Evolutionary conservation across 768 basidiomycete species (phyloP).

Genomic region (Tulasnella sp.): DNA sequence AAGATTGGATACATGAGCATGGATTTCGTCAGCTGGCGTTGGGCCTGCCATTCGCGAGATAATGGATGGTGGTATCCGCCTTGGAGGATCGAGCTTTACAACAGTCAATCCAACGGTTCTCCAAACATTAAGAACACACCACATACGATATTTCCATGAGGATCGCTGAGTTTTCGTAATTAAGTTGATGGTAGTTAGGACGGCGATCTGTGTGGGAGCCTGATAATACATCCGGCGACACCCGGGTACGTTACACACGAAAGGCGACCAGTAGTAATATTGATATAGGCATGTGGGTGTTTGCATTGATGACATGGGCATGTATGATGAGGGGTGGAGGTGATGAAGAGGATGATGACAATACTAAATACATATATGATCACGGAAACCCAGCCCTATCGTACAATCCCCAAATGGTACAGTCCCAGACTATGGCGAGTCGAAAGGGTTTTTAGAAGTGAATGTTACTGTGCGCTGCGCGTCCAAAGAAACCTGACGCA

Average conservation of each 20-base stretch:
- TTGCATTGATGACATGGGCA: no score
- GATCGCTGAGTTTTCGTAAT: not conserved
- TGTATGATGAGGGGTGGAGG: not conserved
- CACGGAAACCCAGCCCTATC: no score
- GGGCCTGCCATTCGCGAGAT: constrained; percentile 78
- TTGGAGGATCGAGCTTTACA: constrained; percentile 53
- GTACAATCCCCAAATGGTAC: no score
- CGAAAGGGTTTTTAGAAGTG: not conserved
- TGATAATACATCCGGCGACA: no score
- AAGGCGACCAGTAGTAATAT: no score
- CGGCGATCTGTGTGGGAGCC: no score
- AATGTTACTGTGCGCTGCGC: constrained; percentile 8
- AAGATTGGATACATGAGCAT: constrained; percentile 99
- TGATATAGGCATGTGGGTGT: no score
- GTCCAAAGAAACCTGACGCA: constrained; percentile 10
- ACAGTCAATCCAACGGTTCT: not conserved
- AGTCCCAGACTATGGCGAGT: not conserved
- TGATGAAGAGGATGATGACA: not conserved
- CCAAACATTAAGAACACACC: not conserved
- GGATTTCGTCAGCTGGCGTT: constrained; percentile 66
- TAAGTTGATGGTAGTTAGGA: no score
- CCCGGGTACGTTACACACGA: no score
- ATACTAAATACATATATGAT: not conserved
- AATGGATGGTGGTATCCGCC: constrained; percentile 92
- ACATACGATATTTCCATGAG: constrained; percentile 12